Percentiles rank a stretch among this genome's conserved stretches.
Evolutionary conservation across 108 stramenopile species (phyloP).

Genomic region (Pseudonitzschia multiseries): DNA sequence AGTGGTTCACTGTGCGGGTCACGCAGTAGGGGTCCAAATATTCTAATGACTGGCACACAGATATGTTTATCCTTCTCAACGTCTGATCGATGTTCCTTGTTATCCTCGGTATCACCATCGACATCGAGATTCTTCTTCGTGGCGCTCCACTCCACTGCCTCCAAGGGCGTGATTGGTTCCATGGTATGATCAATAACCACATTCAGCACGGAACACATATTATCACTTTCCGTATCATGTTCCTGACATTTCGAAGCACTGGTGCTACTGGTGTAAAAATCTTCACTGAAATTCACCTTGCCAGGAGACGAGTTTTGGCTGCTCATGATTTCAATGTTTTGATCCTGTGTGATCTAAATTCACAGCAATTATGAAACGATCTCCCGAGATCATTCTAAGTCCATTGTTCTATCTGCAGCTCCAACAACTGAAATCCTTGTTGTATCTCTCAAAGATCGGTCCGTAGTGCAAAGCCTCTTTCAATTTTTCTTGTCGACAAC

Average conservation of each 20-base stretch:
- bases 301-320: not conserved
- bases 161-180: slow-evolving; percentile 69
- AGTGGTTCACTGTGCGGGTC: slow-evolving; percentile 31
- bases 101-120: not conserved
- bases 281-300: not conserved
- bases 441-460: no score
- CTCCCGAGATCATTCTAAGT: no score
- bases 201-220: slow-evolving; percentile 55
- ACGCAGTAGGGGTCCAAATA: slow-evolving; percentile 78
- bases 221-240: not conserved
- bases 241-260: not conserved
- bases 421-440: no score
- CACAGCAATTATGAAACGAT: no score
- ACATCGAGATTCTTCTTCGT: not conserved
- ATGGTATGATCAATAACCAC: slow-evolving; percentile 82
- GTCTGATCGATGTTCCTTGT: not conserved
- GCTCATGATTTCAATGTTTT: not conserved
- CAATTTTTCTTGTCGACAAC: not conserved
- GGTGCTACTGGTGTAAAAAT: not conserved
- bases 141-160: slow-evolving; percentile 52
- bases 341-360: no score
- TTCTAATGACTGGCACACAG: slow-evolving; percentile 69
- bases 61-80: slow-evolving; percentile 15
- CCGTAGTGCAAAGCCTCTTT: no score
- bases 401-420: no score